These are phyloP conservation scores for Tolypocladium ovalisporum DNA, from an alignment of 2,329 filamentous ascomycete species.

Conservation along the genomic window DNA sequence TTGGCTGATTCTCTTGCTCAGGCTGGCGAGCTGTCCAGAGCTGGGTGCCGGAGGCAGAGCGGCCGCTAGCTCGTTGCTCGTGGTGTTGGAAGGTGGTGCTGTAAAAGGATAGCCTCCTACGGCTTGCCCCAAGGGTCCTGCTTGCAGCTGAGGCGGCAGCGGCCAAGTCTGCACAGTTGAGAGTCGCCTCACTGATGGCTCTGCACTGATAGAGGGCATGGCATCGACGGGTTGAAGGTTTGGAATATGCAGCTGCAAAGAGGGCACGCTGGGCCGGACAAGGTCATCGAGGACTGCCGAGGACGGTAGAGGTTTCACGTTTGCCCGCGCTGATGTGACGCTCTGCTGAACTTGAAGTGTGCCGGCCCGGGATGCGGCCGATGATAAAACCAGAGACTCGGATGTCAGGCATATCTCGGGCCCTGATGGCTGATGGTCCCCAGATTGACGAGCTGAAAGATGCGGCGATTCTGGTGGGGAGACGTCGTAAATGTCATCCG, in stretches of 20 bases:
- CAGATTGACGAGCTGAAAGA: slow-evolving; percentile 3
- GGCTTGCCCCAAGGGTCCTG: slow-evolving; percentile 10
- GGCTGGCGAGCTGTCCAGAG: slow-evolving; percentile 26
- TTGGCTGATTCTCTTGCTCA: slow-evolving; percentile 26
- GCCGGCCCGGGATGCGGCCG: neutral
- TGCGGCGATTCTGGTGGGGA: slow-evolving; percentile 33
- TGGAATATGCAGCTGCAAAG: slow-evolving; percentile 18
- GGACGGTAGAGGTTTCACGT: neutral
- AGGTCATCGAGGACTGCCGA: neutral
- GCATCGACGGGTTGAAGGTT: slow-evolving; percentile 5
- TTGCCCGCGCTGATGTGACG: neutral
- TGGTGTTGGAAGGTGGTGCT: slow-evolving; percentile 22
- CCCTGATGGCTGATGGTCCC: neutral
- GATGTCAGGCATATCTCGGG: slow-evolving; percentile 5
- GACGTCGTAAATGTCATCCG: slow-evolving; percentile 34
- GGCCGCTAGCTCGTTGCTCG: slow-evolving; percentile 20
- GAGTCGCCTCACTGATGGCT: slow-evolving; percentile 14
- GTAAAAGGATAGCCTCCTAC: slow-evolving; percentile 27
- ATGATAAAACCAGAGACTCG: slow-evolving; percentile 5
- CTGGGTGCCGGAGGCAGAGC: slow-evolving; percentile 26
- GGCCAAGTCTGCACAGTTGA: slow-evolving; percentile 37
- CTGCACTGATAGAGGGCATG: slow-evolving; percentile 5
- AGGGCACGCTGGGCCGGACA: slow-evolving; percentile 1
- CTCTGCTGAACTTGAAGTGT: neutral
- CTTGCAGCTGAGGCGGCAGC: slow-evolving; percentile 15